Conservation (phyloP, 805 yeast species). For the Teunomyces pallodes region DNA sequence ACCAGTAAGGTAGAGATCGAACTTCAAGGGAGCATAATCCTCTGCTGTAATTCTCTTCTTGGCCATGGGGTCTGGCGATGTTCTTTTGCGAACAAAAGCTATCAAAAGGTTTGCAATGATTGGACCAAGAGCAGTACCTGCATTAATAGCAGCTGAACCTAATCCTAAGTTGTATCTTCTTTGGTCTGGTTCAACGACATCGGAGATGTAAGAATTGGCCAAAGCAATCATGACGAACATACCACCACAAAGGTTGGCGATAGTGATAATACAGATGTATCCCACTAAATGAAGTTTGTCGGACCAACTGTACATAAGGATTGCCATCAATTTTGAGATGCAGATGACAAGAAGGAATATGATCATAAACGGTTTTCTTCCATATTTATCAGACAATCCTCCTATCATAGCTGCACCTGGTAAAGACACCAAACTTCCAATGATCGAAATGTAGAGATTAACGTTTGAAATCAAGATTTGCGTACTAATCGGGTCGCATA, state of each 20-base stretch:
- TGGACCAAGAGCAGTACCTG: conserved; percentile 10
- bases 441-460: conserved; percentile 1
- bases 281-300: background rate
- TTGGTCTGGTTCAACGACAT: conserved; percentile 6
- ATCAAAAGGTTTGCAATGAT: conserved; percentile 3
- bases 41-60: background rate
- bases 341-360: background rate
- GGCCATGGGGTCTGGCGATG: background rate
- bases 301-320: background rate
- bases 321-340: background rate
- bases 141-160: conserved; percentile 2
- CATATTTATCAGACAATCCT: conserved; percentile 9
- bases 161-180: conserved; percentile 9
- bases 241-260: conserved; percentile 8
- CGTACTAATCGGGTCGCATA: conserved; percentile 9
- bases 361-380: conserved; percentile 7
- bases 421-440: conserved; percentile 4
- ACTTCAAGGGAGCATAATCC: conserved; percentile 1
- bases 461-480: conserved; percentile 9
- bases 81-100: background rate
- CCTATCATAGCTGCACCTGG: conserved; percentile 7
- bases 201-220: conserved; percentile 9
- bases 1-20: conserved; percentile 2
- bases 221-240: conserved; percentile 2
- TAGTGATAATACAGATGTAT: background rate